Percentiles rank a stretch among this genome's conserved stretches.
phyloP scores from a whole-genome alignment of 148 eudicot species.

The Heliosperma pusillum region DNA sequence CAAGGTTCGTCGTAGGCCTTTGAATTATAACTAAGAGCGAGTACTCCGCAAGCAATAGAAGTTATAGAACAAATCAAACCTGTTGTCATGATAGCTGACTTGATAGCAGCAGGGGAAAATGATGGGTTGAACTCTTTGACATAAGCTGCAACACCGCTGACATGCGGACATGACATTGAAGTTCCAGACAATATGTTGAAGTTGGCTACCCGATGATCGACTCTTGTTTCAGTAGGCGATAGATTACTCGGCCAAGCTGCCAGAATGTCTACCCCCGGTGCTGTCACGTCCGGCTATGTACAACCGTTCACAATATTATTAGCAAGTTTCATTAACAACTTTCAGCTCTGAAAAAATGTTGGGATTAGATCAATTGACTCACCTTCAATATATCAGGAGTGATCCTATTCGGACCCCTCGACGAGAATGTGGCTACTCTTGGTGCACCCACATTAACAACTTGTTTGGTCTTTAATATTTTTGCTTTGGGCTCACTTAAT shows the following conservation, averaged over 20 bases:
- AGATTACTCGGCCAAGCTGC: neutral
- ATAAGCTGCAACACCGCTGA: neutral
- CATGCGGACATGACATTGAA: slow-evolving; percentile 5
- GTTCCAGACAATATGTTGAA: neutral
- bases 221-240: neutral
- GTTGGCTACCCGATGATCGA: neutral
- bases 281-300: slow-evolving; percentile 14
- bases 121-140: neutral
- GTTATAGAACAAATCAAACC: neutral
- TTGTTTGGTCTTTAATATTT: neutral
- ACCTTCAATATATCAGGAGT: slow-evolving; percentile 11
- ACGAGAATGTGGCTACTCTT: slow-evolving; percentile 1
- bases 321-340: no score
- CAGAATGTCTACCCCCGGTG: neutral
- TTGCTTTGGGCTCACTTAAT: slow-evolving; percentile 7
- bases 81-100: slow-evolving; percentile 1
- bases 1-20: no score
- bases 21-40: no score
- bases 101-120: slow-evolving; percentile 7
- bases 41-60: neutral
- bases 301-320: neutral
- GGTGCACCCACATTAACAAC: neutral
- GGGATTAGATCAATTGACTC: no score
- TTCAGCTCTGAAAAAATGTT: no score
- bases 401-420: slow-evolving; percentile 3